phyloP scores from a whole-genome alignment of 164 flowering plant species.

The Annona squamosa region DNA sequence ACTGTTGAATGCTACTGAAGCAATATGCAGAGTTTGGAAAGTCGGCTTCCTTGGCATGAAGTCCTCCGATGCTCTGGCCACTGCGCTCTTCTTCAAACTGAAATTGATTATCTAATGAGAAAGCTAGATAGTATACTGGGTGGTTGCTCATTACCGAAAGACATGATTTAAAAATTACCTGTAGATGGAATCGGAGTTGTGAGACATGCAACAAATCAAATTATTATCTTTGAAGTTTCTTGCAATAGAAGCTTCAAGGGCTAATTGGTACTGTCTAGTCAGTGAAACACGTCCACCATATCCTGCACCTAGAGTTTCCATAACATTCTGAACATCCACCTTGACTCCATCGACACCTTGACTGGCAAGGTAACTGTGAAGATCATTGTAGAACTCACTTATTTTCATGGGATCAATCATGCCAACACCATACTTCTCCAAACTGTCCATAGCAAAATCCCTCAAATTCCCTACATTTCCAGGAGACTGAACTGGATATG shows the following conservation, averaged over 20 bases:
- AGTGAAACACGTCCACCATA: conserved; percentile 64
- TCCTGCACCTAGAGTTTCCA: conserved; percentile 67
- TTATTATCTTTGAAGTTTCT: conserved; percentile 52
- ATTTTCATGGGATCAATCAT: conserved; percentile 52
- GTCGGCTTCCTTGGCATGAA: conserved; percentile 74
- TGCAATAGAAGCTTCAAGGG: conserved; percentile 60
- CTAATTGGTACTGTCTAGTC: conserved; percentile 43
- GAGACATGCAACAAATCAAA: conserved; percentile 66
- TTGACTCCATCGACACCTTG: conserved; percentile 74
- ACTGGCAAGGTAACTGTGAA: conserved; percentile 58
- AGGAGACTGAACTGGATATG: conserved; percentile 56
- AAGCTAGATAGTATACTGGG: neutral
- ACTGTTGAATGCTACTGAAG: conserved; percentile 66
- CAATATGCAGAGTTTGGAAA: conserved; percentile 61
- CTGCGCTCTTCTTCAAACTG: conserved; percentile 58
- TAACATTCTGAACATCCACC: conserved; percentile 67
- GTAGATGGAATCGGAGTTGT: conserved; percentile 53
- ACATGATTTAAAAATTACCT: conserved; percentile 23
- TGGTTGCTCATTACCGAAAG: neutral
- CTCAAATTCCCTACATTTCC: conserved; percentile 53
- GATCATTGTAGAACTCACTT: conserved; percentile 61
- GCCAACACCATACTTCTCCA: conserved; percentile 66
- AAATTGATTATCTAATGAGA: neutral
- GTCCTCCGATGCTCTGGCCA: conserved; percentile 76
- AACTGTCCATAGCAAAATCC: conserved; percentile 52